Evolutionary conservation across 2,329 filamentous ascomycete genomes (phyloP).

Genomic region (Trichoderma atrobrunneum): DNA sequence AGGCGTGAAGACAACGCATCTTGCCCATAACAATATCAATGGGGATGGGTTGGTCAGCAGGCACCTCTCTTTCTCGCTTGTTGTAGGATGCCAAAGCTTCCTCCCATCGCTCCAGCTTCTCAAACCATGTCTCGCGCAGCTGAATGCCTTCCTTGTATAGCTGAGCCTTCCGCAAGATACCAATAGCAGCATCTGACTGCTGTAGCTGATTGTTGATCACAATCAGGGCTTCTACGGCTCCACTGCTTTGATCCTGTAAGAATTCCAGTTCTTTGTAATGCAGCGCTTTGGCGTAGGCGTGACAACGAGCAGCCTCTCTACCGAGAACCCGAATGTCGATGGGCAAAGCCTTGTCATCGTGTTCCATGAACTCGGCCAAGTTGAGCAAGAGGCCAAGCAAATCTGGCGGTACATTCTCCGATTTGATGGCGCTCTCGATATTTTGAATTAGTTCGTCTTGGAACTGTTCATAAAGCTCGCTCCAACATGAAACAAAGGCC

Average conservation of each 20-base stretch:
- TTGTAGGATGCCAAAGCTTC: constrained; percentile 92
- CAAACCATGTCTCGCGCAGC: constrained; percentile 97
- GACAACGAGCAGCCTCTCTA: constrained; percentile 91
- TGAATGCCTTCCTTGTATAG: constrained; percentile 91
- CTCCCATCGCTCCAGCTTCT: constrained; percentile 97
- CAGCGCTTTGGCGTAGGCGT: constrained; percentile 95
- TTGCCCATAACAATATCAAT: constrained; percentile 99
- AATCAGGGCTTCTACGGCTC: constrained; percentile 93
- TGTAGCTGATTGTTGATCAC: constrained; percentile 99
- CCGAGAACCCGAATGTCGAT: constrained; percentile 96
- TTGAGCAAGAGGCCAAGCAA: constrained; percentile 92
- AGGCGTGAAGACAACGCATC: constrained; percentile 95
- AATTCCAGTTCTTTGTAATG: constrained; percentile 99
- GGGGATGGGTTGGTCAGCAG: constrained; percentile 55
- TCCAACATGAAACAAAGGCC: constrained; percentile 98
- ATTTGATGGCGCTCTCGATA: constrained; percentile 93
- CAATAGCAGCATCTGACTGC: constrained; percentile 96
- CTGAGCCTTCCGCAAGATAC: constrained; percentile 93
- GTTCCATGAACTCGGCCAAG: constrained; percentile 98
- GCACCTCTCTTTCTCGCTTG: constrained; percentile 72
- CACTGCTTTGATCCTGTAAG: constrained; percentile 92
- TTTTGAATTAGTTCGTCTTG: constrained; percentile 95
- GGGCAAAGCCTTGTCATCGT: constrained; percentile 95
- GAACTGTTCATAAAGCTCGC: constrained; percentile 92
- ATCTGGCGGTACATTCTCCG: constrained; percentile 92